Percentiles rank a stretch among this genome's conserved stretches.
Conservation (phyloP, 805 yeast species). For the Nadsonia fulvescens region DNA sequence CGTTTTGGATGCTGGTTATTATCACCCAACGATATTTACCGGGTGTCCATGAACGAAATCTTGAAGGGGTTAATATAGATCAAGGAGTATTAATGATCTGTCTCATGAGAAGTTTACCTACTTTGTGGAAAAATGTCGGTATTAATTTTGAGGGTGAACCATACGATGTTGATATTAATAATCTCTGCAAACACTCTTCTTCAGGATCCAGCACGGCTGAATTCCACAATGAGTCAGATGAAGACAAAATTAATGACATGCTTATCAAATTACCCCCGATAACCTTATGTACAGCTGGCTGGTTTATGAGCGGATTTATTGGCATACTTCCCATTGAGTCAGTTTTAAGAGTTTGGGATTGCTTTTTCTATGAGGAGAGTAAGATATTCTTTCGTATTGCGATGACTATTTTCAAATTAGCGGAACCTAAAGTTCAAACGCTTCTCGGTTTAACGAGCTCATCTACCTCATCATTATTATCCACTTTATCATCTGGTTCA, state of each 20-base stretch:
- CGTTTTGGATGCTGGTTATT: conserved; percentile 92
- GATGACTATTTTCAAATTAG: conserved; percentile 55
- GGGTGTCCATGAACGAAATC: conserved; percentile 73
- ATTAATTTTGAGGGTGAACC: conserved; percentile 24
- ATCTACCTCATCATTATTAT: too few species aligned
- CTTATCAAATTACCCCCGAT: conserved; percentile 72
- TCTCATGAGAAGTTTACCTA: conserved; percentile 66
- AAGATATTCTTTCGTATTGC: conserved; percentile 71
- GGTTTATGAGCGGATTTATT: conserved; percentile 97
- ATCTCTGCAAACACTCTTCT: neutral
- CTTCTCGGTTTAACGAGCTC: too few species aligned
- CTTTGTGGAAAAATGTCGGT: conserved; percentile 45
- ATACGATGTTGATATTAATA: conserved; percentile 15
- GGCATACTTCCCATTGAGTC: conserved; percentile 82
- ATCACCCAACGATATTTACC: conserved; percentile 74
- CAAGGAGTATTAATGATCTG: conserved; percentile 89
- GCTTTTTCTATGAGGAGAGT: conserved; percentile 81
- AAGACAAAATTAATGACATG: too few species aligned
- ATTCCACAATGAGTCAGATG: too few species aligned
- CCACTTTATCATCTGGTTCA: too few species aligned
- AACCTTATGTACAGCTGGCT: conserved; percentile 82
- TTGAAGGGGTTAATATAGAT: conserved; percentile 89
- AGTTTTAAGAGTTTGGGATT: conserved; percentile 84
- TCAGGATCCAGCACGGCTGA: too few species aligned
- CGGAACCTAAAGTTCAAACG: conserved; percentile 43